Evolutionary conservation across 148 eudicot species (phyloP), one percentile per base, ranked within the genome.

Genomic region (Arbutus unedo): DNA sequence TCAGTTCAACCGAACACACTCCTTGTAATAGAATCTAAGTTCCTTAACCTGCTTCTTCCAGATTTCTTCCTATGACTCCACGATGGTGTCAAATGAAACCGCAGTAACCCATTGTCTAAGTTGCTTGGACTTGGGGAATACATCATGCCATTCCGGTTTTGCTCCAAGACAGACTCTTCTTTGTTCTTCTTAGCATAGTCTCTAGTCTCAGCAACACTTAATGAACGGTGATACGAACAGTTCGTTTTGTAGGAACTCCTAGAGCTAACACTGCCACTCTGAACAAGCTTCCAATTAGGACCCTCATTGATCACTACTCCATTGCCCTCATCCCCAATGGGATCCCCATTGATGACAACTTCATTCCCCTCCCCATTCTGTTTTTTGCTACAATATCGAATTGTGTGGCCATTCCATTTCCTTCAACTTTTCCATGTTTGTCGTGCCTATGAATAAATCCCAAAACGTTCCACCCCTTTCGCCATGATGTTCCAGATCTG

Each of bases 11-110:
- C 81, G 88, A 15, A 78, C 72, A 88, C 85, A 85, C 86, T 88
- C 81, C 88, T 86, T 19, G 88, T 83, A n/a, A 84, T 6, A n/a
- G 91, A 83, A 79, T 84, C 89, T 8, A 91, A 87, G 50, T 84
- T 91, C 87, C 86, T 86, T 55, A 90, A 71, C 85, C 90, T 90
- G 81, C 85, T 88, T 77, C 87, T 90, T 57, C 87, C 92, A 76
- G 90, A 82, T 81, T 89, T 93, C 51, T 89, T 90, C 89, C 89
- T 89, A 80, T 79, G 80, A 86, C 87, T 94, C 91, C 93, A 87
- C 80, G 90, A 87, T 44, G 98, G 98, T 15, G 95, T 90, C 94
- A 96, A 84, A 81, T 96, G 90, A 82, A 96, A 90, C 76, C 94
- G 86, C 78, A 88, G 83, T 62, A 88, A 50, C 50, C 93, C 95